A percentile compares a stretch with the other conserved stretches of the same genome.
These are phyloP conservation scores for Trifolium dubium DNA, from an alignment of 306 rosid genomes.

Conservation along the genomic window DNA sequence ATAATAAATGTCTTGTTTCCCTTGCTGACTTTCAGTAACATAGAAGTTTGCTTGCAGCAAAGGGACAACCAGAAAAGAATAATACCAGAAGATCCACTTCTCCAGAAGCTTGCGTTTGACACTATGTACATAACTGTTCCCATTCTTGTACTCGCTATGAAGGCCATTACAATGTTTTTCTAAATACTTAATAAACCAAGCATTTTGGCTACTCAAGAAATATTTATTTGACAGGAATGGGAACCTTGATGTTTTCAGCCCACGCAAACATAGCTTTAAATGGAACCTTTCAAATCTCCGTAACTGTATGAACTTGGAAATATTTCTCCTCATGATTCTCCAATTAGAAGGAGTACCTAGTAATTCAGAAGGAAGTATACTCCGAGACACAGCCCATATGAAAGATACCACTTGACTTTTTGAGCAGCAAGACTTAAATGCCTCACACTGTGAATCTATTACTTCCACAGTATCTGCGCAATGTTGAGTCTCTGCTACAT, in stretches of 20 bases:
- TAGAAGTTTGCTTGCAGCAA: slow-evolving; percentile 87
- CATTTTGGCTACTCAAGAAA: slow-evolving; percentile 49
- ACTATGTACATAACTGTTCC: slow-evolving; percentile 49
- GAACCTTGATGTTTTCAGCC: slow-evolving; percentile 63
- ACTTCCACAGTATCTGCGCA: slow-evolving; percentile 43
- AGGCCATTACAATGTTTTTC: slow-evolving; percentile 41
- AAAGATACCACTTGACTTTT: slow-evolving; percentile 86
- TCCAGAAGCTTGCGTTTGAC: slow-evolving; percentile 65
- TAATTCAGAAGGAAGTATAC: slow-evolving; percentile 75
- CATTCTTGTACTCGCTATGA: slow-evolving; percentile 36
- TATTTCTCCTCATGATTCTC: slow-evolving; percentile 79
- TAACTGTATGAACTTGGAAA: slow-evolving; percentile 70
- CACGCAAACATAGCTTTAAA: slow-evolving; percentile 69
- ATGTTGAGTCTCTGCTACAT: slow-evolving; percentile 37
- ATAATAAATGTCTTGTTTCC: slow-evolving; percentile 73
- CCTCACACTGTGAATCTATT: slow-evolving; percentile 45
- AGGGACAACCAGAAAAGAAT: slow-evolving; percentile 72
- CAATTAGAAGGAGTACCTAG: slow-evolving; percentile 74
- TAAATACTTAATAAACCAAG: slow-evolving; percentile 33
- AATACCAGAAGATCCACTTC: slow-evolving; percentile 90
- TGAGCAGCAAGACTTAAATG: slow-evolving; percentile 58
- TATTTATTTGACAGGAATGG: slow-evolving; percentile 61
- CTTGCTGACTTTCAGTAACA: slow-evolving; percentile 77
- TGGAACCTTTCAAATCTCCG: slow-evolving; percentile 78
- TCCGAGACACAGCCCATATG: slow-evolving; percentile 90